These are phyloP conservation scores for Pulveroboletus frians DNA, from an alignment of 768 basidiomycete genomes.

Conservation along the genomic window DNA sequence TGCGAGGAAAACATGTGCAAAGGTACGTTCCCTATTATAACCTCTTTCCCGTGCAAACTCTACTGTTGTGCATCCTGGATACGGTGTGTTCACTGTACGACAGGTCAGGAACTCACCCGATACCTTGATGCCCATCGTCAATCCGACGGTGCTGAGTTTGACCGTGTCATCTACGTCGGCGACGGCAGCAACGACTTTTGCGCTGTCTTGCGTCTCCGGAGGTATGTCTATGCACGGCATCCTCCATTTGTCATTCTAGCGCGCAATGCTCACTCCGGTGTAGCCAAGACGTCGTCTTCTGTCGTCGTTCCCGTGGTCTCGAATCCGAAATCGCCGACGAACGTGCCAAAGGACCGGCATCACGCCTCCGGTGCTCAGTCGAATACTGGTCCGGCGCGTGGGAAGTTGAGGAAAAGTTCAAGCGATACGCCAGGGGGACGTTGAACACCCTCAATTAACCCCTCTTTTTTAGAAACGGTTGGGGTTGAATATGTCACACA, in stretches of 20 bases:
- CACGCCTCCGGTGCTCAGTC: slow-evolving; percentile 66
- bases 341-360: slow-evolving; percentile 37
- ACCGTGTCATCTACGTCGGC: slow-evolving; percentile 84
- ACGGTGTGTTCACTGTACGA: not conserved
- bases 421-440: slow-evolving; percentile 6
- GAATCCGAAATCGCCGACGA: slow-evolving; percentile 74
- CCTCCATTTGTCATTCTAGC: not conserved
- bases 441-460: slow-evolving; percentile 1
- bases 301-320: slow-evolving; percentile 72
- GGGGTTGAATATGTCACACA: not conserved
- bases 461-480: not conserved
- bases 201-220: slow-evolving; percentile 75
- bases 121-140: slow-evolving; percentile 53
- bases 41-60: not conserved
- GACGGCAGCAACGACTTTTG: slow-evolving; percentile 97
- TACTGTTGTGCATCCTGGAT: not conserved
- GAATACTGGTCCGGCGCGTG: slow-evolving; percentile 92
- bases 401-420: slow-evolving; percentile 89
- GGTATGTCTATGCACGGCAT: slow-evolving; percentile 34
- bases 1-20: slow-evolving; percentile 99
- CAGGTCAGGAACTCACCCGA: slow-evolving; percentile 89
- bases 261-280: not conserved
- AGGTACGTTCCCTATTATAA: slow-evolving; percentile 38
- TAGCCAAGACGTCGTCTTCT: slow-evolving; percentile 81
- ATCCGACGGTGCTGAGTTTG: slow-evolving; percentile 50